Evolutionary conservation across 1,284 basidiomycete species (phyloP).

Genomic region (Trametes versicolor): DNA sequence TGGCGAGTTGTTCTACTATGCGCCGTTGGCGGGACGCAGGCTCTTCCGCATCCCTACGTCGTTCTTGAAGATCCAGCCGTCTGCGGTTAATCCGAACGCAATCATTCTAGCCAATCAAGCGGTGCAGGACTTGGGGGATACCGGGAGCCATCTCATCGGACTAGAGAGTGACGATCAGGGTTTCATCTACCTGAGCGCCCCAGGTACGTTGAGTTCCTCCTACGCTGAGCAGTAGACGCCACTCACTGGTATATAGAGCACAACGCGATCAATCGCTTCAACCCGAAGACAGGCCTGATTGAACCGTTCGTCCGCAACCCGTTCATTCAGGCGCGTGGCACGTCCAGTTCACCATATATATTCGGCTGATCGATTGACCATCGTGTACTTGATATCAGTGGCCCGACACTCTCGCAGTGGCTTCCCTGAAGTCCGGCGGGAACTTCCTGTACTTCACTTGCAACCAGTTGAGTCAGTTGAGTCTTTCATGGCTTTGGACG

Average conservation of each 20-base stretch:
- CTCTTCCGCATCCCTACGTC: conserved; percentile 46
- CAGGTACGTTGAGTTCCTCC: conserved; percentile 12
- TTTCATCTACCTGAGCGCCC: conserved; percentile 42
- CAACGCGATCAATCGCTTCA: conserved; percentile 43
- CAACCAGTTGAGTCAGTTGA: conserved; percentile 31
- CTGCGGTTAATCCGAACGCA: conserved; percentile 36
- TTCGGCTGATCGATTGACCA: background rate
- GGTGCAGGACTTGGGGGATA: conserved; percentile 37
- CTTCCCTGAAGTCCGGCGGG: conserved; percentile 29
- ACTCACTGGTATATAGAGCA: conserved; percentile 35
- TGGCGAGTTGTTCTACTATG: conserved; percentile 42
- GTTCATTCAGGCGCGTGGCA: conserved; percentile 35
- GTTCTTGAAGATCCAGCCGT: conserved; percentile 38
- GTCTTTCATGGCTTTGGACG: background rate
- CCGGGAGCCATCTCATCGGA: conserved; percentile 41
- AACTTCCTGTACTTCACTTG: conserved; percentile 37
- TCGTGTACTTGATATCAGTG: conserved; percentile 20
- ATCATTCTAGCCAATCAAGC: conserved; percentile 36
- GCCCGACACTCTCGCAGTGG: conserved; percentile 36
- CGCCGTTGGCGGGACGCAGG: conserved; percentile 41
- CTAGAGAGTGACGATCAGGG: conserved; percentile 43
- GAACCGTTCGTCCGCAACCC: conserved; percentile 44
- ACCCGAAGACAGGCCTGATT: conserved; percentile 41
- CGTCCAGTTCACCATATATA: background rate
- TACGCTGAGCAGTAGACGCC: background rate